A percentile compares a stretch with the other conserved stretches of the same genome.
Evolutionary conservation across 495 filamentous ascomycete genomes (phyloP).

Genomic region (Choiromyces venosus): DNA sequence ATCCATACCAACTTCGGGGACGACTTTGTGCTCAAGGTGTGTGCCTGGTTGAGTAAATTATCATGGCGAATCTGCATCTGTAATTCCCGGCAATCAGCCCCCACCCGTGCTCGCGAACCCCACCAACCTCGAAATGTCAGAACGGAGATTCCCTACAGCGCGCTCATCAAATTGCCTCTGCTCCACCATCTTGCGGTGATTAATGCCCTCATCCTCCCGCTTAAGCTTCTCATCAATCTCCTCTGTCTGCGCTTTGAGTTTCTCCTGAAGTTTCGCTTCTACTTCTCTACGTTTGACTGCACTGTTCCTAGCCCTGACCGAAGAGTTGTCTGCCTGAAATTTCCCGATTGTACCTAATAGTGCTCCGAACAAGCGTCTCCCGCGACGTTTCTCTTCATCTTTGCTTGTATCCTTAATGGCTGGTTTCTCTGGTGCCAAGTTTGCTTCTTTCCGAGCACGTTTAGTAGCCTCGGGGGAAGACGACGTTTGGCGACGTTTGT

Average conservation of each 20-base stretch:
- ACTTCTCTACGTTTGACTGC: conserved; percentile 80
- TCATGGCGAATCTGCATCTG: conserved; percentile 77
- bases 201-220: conserved; percentile 58
- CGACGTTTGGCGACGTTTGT: conserved; percentile 58
- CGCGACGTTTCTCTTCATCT: conserved; percentile 78
- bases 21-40: conserved; percentile 66
- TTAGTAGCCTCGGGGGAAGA: conserved; percentile 53
- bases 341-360: conserved; percentile 83
- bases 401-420: conserved; percentile 45
- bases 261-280: conserved; percentile 81
- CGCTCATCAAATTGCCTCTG: conserved; percentile 73
- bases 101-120: background rate
- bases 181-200: conserved; percentile 57
- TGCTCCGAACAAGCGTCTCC: conserved; percentile 83
- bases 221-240: conserved; percentile 64
- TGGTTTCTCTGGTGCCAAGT: conserved; percentile 43
- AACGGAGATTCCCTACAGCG: conserved; percentile 54
- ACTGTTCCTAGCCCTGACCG: conserved; percentile 53
- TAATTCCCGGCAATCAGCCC: conserved; percentile 36
- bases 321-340: conserved; percentile 50
- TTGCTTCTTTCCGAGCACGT: conserved; percentile 47
- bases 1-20: conserved; percentile 70
- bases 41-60: conserved; percentile 65
- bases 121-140: background rate
- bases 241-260: conserved; percentile 66